phyloP scores from a whole-genome alignment of 495 filamentous ascomycete genomes.

The Tuber indicum region DNA sequence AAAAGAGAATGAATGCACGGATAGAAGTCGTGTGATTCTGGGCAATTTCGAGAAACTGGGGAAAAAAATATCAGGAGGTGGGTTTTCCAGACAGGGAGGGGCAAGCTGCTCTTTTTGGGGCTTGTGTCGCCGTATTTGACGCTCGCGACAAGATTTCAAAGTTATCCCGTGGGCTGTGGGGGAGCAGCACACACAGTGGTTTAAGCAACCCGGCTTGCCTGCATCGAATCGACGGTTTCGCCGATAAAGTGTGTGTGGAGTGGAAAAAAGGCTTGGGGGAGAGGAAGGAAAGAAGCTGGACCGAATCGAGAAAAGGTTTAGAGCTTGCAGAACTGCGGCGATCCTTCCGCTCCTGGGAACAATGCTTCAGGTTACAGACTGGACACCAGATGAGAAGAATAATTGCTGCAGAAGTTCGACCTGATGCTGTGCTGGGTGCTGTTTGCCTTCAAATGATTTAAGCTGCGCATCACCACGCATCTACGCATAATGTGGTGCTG shows the following conservation, averaged over 20 bases:
- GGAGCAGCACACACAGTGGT: not conserved
- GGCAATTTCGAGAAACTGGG: slow-evolving; percentile 4
- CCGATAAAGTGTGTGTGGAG: slow-evolving; percentile 1
- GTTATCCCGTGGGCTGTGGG: not conserved
- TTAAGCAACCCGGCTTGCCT: not conserved
- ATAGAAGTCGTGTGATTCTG: not conserved
- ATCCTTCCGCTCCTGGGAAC: not conserved
- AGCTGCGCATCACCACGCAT: not conserved
- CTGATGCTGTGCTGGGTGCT: not conserved
- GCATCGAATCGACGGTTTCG: slow-evolving; percentile 5
- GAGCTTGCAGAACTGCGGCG: not conserved
- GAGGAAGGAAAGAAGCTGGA: not conserved
- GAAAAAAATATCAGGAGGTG: not conserved
- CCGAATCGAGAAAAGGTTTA: not conserved
- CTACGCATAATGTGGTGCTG: not conserved
- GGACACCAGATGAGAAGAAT: not conserved
- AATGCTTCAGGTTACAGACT: not conserved
- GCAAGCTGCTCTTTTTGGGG: slow-evolving; percentile 1
- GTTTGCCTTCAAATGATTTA: not conserved
- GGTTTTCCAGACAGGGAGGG: not conserved
- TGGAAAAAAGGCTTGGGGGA: not conserved
- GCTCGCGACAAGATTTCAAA: not conserved
- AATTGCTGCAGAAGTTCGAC: not conserved
- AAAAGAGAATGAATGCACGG: not conserved
- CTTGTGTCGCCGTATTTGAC: not conserved